Conservation (phyloP, 129 eudicot genomes). For the Cynara cardunculus region DNA sequence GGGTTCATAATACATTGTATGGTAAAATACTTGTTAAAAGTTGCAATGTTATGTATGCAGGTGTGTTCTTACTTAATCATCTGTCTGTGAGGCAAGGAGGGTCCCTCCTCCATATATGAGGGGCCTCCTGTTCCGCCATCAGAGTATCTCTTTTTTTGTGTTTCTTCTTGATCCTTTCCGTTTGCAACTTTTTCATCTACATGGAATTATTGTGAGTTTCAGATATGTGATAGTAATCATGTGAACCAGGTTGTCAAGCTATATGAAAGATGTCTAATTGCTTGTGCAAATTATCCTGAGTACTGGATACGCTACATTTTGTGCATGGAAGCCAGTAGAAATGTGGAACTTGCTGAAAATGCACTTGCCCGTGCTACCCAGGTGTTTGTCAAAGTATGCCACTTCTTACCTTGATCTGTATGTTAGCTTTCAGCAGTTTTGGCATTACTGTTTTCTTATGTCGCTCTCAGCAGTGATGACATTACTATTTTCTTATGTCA, state of each 20-base stretch:
- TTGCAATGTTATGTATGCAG: slow-evolving; percentile 99
- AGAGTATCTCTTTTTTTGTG: slow-evolving; percentile 90
- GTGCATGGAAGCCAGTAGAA: slow-evolving; percentile 87
- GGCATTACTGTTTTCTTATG: neutral
- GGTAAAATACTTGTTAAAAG: slow-evolving; percentile 59
- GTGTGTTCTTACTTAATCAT: slow-evolving; percentile 97
- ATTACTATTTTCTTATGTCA: too few species aligned
- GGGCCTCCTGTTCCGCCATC: slow-evolving; percentile 94
- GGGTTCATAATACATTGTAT: slow-evolving; percentile 83
- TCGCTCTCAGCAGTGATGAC: neutral
- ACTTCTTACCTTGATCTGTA: neutral
- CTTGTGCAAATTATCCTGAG: slow-evolving; percentile 95
- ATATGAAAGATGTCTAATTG: slow-evolving; percentile 92
- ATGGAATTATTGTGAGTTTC: neutral
- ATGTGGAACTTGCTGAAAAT: slow-evolving; percentile 86
- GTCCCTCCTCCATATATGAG: slow-evolving; percentile 98
- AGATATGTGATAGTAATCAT: slow-evolving; percentile 26
- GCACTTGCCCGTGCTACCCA: slow-evolving; percentile 99
- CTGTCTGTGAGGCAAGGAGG: slow-evolving; percentile 96
- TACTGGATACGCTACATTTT: slow-evolving; percentile 87
- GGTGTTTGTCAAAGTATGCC: slow-evolving; percentile 83
- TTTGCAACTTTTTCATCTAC: slow-evolving; percentile 27
- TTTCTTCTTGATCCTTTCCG: slow-evolving; percentile 48
- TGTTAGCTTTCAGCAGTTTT: neutral
- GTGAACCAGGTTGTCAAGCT: slow-evolving; percentile 82